Conservation (phyloP, 2,329 filamentous ascomycete genomes). For the Colletotrichum sp. region DNA sequence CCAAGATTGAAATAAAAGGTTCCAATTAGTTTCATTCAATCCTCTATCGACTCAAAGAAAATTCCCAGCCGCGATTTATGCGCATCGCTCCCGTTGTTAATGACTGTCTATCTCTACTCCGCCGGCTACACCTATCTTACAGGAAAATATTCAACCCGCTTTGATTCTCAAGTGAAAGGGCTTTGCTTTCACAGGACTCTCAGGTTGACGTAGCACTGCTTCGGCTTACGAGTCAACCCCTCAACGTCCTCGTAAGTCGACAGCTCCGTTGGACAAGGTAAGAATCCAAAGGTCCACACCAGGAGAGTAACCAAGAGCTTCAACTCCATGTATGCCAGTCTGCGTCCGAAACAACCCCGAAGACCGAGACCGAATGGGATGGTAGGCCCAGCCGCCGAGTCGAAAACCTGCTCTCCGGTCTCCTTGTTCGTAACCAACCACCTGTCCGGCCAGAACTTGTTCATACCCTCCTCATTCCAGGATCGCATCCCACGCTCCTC, state of each 20-base stretch:
- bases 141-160: not conserved
- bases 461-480: slow-evolving; percentile 13
- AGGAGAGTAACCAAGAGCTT: slow-evolving; percentile 26
- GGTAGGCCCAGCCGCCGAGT: slow-evolving; percentile 26
- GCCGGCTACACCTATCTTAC: not conserved
- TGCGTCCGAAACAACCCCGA: slow-evolving; percentile 29
- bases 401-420: slow-evolving; percentile 21
- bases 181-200: not conserved
- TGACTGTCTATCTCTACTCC: not conserved
- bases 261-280: not conserved
- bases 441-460: slow-evolving; percentile 22
- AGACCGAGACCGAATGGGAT: slow-evolving; percentile 27
- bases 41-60: not conserved
- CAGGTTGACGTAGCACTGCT: not conserved
- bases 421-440: slow-evolving; percentile 14
- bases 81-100: not conserved
- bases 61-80: not conserved
- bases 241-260: not conserved
- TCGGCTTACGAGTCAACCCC: not conserved
- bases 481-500: not conserved
- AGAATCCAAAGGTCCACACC: slow-evolving; percentile 31
- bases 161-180: not conserved
- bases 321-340: slow-evolving; percentile 33
- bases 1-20: not conserved
- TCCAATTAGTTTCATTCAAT: not conserved